Percentiles rank a stretch among this genome's conserved stretches.
Evolutionary conservation across 805 yeast genomes (phyloP).

Genomic region (Candida succiphila): DNA sequence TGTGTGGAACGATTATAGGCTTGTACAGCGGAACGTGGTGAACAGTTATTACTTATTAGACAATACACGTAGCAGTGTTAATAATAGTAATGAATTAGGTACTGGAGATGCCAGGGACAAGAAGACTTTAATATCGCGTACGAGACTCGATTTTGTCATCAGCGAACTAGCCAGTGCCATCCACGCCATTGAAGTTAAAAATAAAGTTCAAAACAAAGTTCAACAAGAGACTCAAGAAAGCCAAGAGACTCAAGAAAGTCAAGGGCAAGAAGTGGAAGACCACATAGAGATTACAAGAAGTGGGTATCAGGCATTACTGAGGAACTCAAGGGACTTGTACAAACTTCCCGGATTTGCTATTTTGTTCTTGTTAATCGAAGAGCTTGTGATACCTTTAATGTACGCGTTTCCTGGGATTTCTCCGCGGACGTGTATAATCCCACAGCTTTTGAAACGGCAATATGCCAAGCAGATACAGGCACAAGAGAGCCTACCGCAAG

Average conservation of each 20-base stretch:
- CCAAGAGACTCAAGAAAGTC: too few species aligned
- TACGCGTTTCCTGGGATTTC: conserved; percentile 43
- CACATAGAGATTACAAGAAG: conserved; percentile 22
- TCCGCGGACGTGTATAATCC: conserved; percentile 54
- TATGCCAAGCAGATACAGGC: neutral
- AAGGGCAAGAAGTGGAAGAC: conserved; percentile 2
- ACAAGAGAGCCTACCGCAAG: neutral
- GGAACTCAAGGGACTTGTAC: conserved; percentile 39
- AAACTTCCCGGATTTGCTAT: conserved; percentile 53
- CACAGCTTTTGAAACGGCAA: conserved; percentile 29
- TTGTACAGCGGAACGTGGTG: conserved; percentile 17
- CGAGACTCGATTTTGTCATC: conserved; percentile 8
- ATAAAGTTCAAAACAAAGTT: conserved; percentile 4
- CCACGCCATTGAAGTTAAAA: conserved; percentile 10
- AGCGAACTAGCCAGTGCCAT: conserved; percentile 18
- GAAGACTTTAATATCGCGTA: conserved; percentile 7
- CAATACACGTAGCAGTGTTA: conserved; percentile 10
- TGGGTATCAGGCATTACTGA: conserved; percentile 38
- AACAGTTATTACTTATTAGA: conserved; percentile 19
- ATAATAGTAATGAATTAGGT: conserved; percentile 8
- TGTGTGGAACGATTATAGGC: conserved; percentile 37
- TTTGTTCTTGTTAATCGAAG: conserved; percentile 44
- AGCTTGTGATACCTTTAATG: conserved; percentile 43
- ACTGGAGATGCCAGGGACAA: conserved; percentile 15
- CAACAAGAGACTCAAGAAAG: conserved; percentile 1